Conservation (phyloP, 2,329 filamentous ascomycete species). For the Paecilomyces formosus region DNA sequence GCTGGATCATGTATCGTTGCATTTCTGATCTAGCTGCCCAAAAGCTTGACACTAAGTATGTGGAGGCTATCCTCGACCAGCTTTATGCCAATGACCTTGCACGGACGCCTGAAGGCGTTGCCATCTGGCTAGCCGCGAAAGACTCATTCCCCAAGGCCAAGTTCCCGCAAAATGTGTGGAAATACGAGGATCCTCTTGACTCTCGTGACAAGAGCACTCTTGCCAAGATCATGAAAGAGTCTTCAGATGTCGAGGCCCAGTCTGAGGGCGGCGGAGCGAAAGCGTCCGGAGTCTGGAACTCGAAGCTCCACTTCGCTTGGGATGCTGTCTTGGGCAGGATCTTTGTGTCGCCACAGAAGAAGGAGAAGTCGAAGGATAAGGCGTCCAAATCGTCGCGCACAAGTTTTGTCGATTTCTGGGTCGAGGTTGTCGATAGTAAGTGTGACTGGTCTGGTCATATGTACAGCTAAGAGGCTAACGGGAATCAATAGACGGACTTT, state of each 20-base stretch:
- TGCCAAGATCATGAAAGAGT: slow-evolving; percentile 71
- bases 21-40: slow-evolving; percentile 47
- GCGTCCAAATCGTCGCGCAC: slow-evolving; percentile 30
- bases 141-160: slow-evolving; percentile 57
- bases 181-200: slow-evolving; percentile 62
- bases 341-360: slow-evolving; percentile 17
- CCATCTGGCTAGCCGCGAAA: slow-evolving; percentile 71
- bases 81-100: slow-evolving; percentile 60
- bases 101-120: slow-evolving; percentile 80
- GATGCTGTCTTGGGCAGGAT: slow-evolving; percentile 58
- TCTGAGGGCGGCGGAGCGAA: slow-evolving; percentile 22
- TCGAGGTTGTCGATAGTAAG: slow-evolving; percentile 75
- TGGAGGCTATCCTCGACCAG: slow-evolving; percentile 55
- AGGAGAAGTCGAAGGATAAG: slow-evolving; percentile 23
- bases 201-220: slow-evolving; percentile 61
- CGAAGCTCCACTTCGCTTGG: slow-evolving; percentile 84
- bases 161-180: slow-evolving; percentile 65
- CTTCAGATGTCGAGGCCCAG: slow-evolving; percentile 23
- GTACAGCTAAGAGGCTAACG: not conserved
- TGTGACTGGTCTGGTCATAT: slow-evolving; percentile 9
- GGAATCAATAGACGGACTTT: slow-evolving; percentile 63
- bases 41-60: slow-evolving; percentile 39
- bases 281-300: slow-evolving; percentile 64
- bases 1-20: slow-evolving; percentile 69
- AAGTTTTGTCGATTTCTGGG: slow-evolving; percentile 72